Evolutionary conservation across 2,329 filamentous ascomycete species (phyloP).

Genomic region (Penicillium glabrum): DNA sequence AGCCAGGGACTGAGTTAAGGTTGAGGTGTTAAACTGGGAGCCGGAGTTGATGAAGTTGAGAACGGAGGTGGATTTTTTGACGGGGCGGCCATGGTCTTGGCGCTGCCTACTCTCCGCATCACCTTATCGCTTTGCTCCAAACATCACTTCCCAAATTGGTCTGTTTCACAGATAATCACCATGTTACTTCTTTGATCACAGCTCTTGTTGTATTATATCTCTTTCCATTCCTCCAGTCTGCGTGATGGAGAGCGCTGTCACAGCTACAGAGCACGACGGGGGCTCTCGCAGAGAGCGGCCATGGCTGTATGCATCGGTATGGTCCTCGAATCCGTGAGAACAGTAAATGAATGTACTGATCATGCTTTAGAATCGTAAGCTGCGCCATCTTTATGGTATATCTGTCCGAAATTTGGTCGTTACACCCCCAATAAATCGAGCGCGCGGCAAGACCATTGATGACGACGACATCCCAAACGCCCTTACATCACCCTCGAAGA

Average conservation of each 20-base stretch:
- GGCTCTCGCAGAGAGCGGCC: slow-evolving; percentile 45
- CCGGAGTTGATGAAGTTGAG: slow-evolving; percentile 16
- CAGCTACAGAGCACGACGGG: slow-evolving; percentile 24
- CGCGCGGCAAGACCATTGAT: slow-evolving; percentile 65
- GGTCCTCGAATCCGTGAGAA: slow-evolving; percentile 1
- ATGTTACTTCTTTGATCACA: background rate
- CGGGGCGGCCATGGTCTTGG: slow-evolving; percentile 27
- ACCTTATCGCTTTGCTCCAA: slow-evolving; percentile 18
- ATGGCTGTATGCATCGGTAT: slow-evolving; percentile 55
- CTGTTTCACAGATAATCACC: background rate
- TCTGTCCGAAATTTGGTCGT: slow-evolving; percentile 84
- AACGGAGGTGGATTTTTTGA: slow-evolving; percentile 37
- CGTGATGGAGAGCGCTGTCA: slow-evolving; percentile 13
- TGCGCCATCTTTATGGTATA: slow-evolving; percentile 84
- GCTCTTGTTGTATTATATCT: background rate
- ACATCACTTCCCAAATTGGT: background rate
- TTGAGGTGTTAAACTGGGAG: background rate
- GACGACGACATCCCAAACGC: slow-evolving; percentile 71
- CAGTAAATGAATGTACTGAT: slow-evolving; percentile 11
- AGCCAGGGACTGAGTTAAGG: background rate
- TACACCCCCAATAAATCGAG: slow-evolving; percentile 51
- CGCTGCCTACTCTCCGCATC: slow-evolving; percentile 25
- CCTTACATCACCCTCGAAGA: slow-evolving; percentile 66
- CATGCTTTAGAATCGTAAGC: slow-evolving; percentile 69
- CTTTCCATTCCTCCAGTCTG: background rate